Evolutionary conservation across 805 yeast genomes (phyloP), one percentile per base, ranked within the genome.

Genomic region (Starmerella bombicola): DNA sequence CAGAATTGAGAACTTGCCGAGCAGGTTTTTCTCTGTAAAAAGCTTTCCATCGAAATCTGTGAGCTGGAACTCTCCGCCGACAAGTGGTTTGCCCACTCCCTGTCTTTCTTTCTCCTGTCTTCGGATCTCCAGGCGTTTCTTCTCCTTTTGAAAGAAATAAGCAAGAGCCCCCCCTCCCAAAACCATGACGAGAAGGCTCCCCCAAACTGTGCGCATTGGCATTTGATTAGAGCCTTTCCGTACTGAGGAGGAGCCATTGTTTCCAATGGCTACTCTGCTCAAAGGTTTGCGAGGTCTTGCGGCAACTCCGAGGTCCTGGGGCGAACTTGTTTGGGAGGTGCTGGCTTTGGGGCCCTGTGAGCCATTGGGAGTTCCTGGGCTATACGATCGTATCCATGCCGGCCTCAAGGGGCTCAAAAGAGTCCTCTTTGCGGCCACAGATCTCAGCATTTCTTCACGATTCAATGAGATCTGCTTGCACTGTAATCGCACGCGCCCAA

Each of bases 11-110:
- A 85, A 91, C 58, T 74, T 78, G 25, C 86, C 91, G 47, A 71
- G 62, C 55, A 91, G 64, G 52, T 88, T 70, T 47, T 82, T 67
- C 21, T 84, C 76, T 1, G 95, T 84, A 60, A 91, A 91, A 16
- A 58, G 61, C 21, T 78, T 62, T 29, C 86, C 85, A 38, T 84
- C 63, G 25, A 71, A 68, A 57, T 88, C 95, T 7, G 71, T 62
- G 47, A 91, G 64, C 42, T 69, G 64, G 61, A 91, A 91, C 10
- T 84, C 79, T 0, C 97, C 97, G 17, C 98, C 98, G 47, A 91
- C 80, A 35, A 81, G 66, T 1, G 97, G 96, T 57, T 78, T 84
- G 18, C 98, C 98, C 53, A 80, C 69, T 15, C 95, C 91, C 62
- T 88, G 72, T 56, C 81, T 83, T 40, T 78, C 72, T 52, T 83